Base-by-base conservation (phyloP, 2,329 filamentous ascomycete genomes). In the Fusarium xylarioides region DNA sequence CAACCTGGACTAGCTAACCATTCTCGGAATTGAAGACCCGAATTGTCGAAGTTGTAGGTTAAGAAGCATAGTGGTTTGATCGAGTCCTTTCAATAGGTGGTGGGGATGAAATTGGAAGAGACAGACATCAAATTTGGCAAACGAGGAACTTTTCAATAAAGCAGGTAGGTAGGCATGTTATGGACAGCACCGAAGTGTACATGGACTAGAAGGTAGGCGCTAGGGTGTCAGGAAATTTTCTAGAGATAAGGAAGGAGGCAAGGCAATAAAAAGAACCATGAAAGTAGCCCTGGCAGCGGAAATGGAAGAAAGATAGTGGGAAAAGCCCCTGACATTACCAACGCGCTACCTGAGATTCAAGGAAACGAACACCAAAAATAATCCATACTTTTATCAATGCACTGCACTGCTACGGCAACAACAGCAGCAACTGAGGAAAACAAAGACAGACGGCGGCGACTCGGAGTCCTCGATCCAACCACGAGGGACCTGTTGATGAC, bases 401-500 rank as follows among this genome's bases (percentile, higher is more conserved):
- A 50, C 42, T 57, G 30, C 23, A 49, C 40, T 57, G 35, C 30
- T n/a, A 35, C 40, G 42, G 42, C 50, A 54, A 58, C 62, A n/a
- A 28, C 38, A 70, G 37, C 28, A 56, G 54, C 46, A 56, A 61
- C 70, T 44, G 47, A 58, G 23, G 26, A 56, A 40, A 54, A 71
- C 62, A 71, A 71, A 57, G 63, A 38, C 50, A 21, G 35, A 42
- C 47, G 44, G 53, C 42, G 63, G 55, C 71, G 71, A 73, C 68
- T 74, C 71, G 71, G 71, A 57, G 46, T 65, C 62, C 60, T 53
- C 56, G 43, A 69, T 66, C 37, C 34, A 63, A 30, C 49, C 71
- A 74, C 71, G 71, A 73, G 71, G 68, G 63, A 61, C 43, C 58
- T 53, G 49, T 64, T 62, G 47, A 62, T 62, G 54, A 59, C 50